Evolutionary conservation across 169 alveolate species (phyloP).

Genomic region (Cryptosporidium muris): DNA sequence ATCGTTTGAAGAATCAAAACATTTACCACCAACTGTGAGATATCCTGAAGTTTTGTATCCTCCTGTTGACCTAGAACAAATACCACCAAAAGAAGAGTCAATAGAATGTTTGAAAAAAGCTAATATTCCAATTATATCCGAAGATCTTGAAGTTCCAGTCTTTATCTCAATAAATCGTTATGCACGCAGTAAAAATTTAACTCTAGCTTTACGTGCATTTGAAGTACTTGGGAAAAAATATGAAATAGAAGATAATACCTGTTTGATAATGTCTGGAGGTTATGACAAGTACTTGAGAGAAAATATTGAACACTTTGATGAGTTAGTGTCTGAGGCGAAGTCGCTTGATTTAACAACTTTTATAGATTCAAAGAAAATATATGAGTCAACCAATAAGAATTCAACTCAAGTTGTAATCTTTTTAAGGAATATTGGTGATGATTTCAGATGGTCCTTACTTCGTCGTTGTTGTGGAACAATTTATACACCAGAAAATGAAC

Average conservation of each 20-base stretch:
- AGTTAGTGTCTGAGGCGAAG: constrained; percentile 72
- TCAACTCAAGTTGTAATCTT: constrained; percentile 75
- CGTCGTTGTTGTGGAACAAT: constrained; percentile 83
- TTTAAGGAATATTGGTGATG: constrained; percentile 83
- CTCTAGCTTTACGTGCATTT: constrained; percentile 85
- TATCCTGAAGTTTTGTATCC: constrained; percentile 81
- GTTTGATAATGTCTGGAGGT: constrained; percentile 90
- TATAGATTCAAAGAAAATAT: constrained; percentile 41
- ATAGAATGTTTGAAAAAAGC: constrained; percentile 70
- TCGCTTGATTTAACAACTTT: constrained; percentile 61
- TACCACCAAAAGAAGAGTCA: constrained; percentile 75
- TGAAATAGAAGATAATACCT: constrained; percentile 45
- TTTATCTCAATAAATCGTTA: constrained; percentile 86
- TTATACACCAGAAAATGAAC: constrained; percentile 95
- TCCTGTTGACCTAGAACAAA: constrained; percentile 76
- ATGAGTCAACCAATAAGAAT: constrained; percentile 7
- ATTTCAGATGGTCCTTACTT: constrained; percentile 80
- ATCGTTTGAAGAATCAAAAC: constrained; percentile 13
- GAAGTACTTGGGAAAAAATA: constrained; percentile 74
- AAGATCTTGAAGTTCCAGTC: constrained; percentile 47
- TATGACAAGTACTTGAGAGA: constrained; percentile 87
- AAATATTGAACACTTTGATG: constrained; percentile 83
- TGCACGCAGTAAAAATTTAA: constrained; percentile 89
- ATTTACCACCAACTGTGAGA: constrained; percentile 44
- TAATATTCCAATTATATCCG: constrained; percentile 8